Conservation (phyloP, 345 rosid species). For the Eucalyptus marginata region DNA sequence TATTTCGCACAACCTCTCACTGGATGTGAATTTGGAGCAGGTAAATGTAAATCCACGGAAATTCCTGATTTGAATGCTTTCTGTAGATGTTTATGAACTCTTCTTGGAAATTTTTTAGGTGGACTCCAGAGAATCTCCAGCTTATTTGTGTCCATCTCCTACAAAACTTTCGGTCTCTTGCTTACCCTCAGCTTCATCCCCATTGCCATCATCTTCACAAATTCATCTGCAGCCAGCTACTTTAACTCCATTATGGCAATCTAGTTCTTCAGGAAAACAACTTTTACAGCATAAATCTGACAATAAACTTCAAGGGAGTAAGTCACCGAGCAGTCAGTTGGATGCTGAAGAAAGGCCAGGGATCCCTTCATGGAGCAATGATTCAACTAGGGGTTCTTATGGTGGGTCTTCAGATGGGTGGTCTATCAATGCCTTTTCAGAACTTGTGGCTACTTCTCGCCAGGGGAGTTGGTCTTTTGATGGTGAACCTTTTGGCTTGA, state of each 20-base stretch:
- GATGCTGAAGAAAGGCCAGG: slow-evolving; percentile 28
- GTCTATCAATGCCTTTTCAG: slow-evolving; percentile 83
- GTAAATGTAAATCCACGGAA: slow-evolving; percentile 18
- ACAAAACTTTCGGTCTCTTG: slow-evolving; percentile 48
- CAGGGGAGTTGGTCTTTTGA: slow-evolving; percentile 55
- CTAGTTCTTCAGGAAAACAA: slow-evolving; percentile 24
- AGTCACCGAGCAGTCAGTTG: slow-evolving; percentile 24
- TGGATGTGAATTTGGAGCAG: slow-evolving; percentile 59
- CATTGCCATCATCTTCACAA: slow-evolving; percentile 44
- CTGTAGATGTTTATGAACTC: neutral
- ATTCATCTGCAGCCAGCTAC: slow-evolving; percentile 30
- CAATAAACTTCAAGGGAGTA: slow-evolving; percentile 15
- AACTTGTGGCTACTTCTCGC: slow-evolving; percentile 57
- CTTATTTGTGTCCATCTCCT: slow-evolving; percentile 39
- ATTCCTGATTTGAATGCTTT: neutral
- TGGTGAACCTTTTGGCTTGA: slow-evolving; percentile 33
- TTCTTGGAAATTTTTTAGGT: slow-evolving; percentile 13
- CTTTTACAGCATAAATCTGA: slow-evolving; percentile 28
- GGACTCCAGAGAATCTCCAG: slow-evolving; percentile 38
- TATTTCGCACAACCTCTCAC: slow-evolving; percentile 44
- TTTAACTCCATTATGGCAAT: slow-evolving; percentile 26
- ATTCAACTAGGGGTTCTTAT: slow-evolving; percentile 37
- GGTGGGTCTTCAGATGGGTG: slow-evolving; percentile 73
- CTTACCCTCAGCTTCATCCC: slow-evolving; percentile 59
- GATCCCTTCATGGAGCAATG: slow-evolving; percentile 44